These are phyloP conservation scores for Schizonepeta tenuifolia DNA, from an alignment of 257 asterid species.

Conservation along the genomic window DNA sequence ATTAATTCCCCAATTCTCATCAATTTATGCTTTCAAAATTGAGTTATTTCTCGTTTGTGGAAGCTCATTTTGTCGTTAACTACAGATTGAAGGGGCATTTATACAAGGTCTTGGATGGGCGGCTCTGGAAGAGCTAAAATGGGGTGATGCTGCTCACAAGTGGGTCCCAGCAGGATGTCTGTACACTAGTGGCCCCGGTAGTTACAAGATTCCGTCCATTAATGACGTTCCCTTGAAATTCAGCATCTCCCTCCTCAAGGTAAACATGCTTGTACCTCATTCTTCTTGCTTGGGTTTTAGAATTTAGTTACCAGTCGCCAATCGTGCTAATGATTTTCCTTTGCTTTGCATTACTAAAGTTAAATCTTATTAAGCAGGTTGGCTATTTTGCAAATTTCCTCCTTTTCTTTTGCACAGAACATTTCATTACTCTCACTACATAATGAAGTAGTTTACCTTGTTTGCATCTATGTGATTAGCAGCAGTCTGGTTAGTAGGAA, in stretches of 20 bases:
- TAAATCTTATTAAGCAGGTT: not conserved
- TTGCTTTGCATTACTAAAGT: not conserved
- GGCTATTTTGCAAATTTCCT: not conserved
- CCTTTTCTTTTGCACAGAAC: not conserved
- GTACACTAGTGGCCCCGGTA: constrained; percentile 86
- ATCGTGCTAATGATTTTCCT: not conserved
- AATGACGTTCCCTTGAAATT: constrained; percentile 84
- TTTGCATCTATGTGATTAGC: not conserved
- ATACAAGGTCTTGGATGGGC: constrained; percentile 97
- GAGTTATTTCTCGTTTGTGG: constrained; percentile 1
- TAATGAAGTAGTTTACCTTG: not conserved
- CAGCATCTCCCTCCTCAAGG: constrained; percentile 83
- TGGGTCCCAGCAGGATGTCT: constrained; percentile 83
- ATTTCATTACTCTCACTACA: not conserved
- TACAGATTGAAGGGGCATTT: constrained; percentile 95
- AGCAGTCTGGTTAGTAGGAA: not conserved
- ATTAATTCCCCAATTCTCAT: constrained; percentile 4
- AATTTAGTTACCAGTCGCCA: not conserved
- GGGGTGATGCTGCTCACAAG: constrained; percentile 93
- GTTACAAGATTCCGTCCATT: constrained; percentile 87
- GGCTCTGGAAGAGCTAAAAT: constrained; percentile 90
- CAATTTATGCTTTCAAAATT: not conserved
- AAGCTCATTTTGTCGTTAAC: constrained; percentile 4
- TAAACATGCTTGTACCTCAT: constrained; percentile 32
- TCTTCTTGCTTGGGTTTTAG: not conserved